These are phyloP conservation scores for Boletus reticulatus DNA, from an alignment of 768 basidiomycete genomes.

Conservation along the genomic window DNA sequence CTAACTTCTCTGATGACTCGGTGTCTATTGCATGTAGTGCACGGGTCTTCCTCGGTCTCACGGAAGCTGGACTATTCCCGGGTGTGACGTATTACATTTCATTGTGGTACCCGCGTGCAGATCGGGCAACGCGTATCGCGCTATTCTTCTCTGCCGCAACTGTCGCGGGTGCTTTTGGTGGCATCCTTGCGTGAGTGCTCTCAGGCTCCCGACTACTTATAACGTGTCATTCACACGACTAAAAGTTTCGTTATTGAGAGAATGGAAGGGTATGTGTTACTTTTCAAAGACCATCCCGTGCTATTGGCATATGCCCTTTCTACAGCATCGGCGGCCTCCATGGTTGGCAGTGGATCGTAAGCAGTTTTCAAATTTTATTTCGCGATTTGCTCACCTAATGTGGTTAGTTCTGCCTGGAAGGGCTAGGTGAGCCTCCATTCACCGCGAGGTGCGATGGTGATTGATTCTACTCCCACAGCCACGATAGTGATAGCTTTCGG, in stretches of 20 bases:
- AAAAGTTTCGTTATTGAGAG: conserved; percentile 35
- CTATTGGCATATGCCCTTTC: neutral
- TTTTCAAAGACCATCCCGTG: conserved; percentile 4
- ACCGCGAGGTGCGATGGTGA: neutral
- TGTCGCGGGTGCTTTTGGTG: conserved; percentile 50
- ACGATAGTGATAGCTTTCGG: conserved; percentile 18
- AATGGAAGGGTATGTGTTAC: conserved; percentile 33
- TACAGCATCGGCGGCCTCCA: conserved; percentile 28
- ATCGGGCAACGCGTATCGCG: conserved; percentile 57
- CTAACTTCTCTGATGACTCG: neutral
- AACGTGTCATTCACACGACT: neutral
- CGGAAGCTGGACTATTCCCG: conserved; percentile 46
- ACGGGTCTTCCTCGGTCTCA: conserved; percentile 44
- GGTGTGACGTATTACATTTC: conserved; percentile 47
- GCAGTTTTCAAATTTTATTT: conserved; percentile 1
- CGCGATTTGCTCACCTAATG: conserved; percentile 6
- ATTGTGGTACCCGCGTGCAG: conserved; percentile 58
- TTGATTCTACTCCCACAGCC: conserved; percentile 9
- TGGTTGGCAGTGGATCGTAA: conserved; percentile 39
- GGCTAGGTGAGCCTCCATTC: conserved; percentile 16
- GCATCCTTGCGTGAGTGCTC: conserved; percentile 42
- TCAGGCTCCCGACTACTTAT: neutral
- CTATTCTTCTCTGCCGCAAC: conserved; percentile 66
- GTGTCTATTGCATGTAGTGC: conserved; percentile 21
- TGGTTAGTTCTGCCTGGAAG: conserved; percentile 31